phyloP scores from a whole-genome alignment of 2,329 filamentous ascomycete species.

The Venturia asperata region DNA sequence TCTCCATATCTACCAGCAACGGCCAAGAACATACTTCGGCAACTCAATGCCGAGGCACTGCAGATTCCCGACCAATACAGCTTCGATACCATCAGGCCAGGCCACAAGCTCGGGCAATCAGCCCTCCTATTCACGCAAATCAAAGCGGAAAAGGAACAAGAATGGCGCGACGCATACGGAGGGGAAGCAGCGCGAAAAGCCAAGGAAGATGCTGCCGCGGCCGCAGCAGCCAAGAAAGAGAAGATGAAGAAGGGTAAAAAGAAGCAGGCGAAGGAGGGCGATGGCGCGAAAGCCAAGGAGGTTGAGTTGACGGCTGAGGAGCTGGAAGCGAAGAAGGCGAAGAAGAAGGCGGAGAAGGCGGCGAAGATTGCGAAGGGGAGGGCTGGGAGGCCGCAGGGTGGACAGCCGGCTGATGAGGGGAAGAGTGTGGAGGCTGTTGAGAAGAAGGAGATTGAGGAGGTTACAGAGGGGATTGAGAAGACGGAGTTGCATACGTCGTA shows the following conservation, averaged over 20 bases:
- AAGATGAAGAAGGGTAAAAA: constrained; percentile 53
- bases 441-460: constrained; percentile 42
- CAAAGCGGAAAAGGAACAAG: constrained; percentile 69
- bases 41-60: constrained; percentile 57
- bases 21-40: constrained; percentile 64
- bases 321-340: constrained; percentile 62
- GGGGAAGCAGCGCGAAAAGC: constrained; percentile 59
- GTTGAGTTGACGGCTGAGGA: constrained; percentile 50
- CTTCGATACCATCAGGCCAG: constrained; percentile 43
- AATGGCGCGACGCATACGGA: constrained; percentile 73
- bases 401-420: constrained; percentile 36
- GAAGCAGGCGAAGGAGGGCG: constrained; percentile 19
- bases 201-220: constrained; percentile 61
- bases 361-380: constrained; percentile 44
- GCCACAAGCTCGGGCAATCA: constrained; percentile 75
- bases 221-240: constrained; percentile 42
- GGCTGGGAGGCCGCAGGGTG: constrained; percentile 46
- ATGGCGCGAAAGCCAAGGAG: constrained; percentile 42
- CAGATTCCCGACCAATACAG: constrained; percentile 50
- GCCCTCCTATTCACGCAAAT: constrained; percentile 78
- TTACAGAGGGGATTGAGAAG: constrained; percentile 40
- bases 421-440: constrained; percentile 76
- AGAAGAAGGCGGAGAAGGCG: constrained; percentile 47
- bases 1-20: constrained; percentile 83
- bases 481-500: constrained; percentile 37